Conservation (phyloP, 1,284 basidiomycete species). For the Sanghuangporus sanghuang region DNA sequence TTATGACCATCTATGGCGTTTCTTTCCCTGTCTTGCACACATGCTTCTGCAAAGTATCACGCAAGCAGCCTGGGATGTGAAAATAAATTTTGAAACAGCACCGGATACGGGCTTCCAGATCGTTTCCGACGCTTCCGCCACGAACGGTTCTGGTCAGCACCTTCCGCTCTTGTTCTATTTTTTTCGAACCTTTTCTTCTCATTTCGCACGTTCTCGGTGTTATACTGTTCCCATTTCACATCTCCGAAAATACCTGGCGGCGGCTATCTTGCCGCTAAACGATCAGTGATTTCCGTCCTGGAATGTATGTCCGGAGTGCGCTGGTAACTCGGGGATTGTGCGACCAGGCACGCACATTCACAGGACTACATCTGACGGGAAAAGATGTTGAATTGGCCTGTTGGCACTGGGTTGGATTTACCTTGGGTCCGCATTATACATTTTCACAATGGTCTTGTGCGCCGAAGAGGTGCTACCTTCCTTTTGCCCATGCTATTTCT, state of each 20-base stretch:
- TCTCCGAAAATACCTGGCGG: not conserved
- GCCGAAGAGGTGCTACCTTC: too few species aligned
- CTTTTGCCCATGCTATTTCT: too few species aligned
- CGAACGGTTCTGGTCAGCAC: not conserved
- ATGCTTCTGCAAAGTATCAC: not conserved
- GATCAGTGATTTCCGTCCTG: not conserved
- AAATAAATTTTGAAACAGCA: not conserved
- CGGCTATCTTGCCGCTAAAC: not conserved
- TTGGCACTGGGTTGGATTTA: not conserved
- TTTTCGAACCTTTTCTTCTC: not conserved
- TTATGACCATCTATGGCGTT: slow-evolving; percentile 10
- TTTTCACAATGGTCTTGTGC: too few species aligned
- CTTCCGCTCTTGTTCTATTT: not conserved
- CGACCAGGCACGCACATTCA: slow-evolving; percentile 3
- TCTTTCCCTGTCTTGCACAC: not conserved
- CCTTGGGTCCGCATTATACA: too few species aligned
- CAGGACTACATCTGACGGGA: not conserved
- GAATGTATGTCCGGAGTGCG: not conserved
- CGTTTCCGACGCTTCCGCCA: not conserved
- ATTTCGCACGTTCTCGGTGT: not conserved
- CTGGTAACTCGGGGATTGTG: not conserved
- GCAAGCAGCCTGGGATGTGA: not conserved
- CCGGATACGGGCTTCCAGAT: not conserved
- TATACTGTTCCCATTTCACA: not conserved
- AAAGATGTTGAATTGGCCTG: not conserved